Evolutionary conservation across 2,329 filamentous ascomycete genomes (phyloP), one percentile per base, ranked within the genome.

Genomic region (Neonectria ditissima): DNA sequence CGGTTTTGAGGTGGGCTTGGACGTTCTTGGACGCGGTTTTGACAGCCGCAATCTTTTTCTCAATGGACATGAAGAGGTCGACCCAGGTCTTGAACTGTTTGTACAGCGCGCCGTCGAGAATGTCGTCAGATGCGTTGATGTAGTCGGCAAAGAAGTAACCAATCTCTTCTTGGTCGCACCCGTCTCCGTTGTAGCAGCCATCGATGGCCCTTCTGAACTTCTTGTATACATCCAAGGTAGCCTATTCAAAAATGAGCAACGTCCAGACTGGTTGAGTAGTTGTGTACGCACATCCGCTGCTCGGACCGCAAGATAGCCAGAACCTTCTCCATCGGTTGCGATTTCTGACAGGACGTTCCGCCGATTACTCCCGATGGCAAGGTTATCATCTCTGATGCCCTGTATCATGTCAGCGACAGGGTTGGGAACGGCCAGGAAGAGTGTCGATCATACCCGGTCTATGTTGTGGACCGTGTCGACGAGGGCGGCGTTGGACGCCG

Each of bases 11-110:
- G 0, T 47, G 62, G 2, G 58, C 45, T 44, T 68, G 66, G 1
- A 60, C 55, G 2, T 39, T 59, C 1, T 32, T 44, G n/a, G 60
- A 55, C 13, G 52, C 48, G 2, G 26, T 62, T 14, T 54, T 65
- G 4, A 69, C 59, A 1, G 67, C 44, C 7, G 59, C 48, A 13
- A 69, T 63, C 0, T 63, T 54, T 9, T 56, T 69, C 22, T 62
- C 53, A 39, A 66, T 67, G 1, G 51, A 44, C 2, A 30, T 55
- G 8, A 69, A 69, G 24, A 58, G 50, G 20, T 58, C 54, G 14
- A 59, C 9, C 67, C 67, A 69, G 5, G 55, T 65, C 2, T 56
- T 34, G 3, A 69, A 20, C 57, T 62, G 58, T 4, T 1, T 44
- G 2, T 57, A 39, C 34, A 69, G 59, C 10, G 58, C 44, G n/a